Evolutionary conservation across 495 filamentous ascomycete species (phyloP).

Genomic region (Xylaria palmicola): DNA sequence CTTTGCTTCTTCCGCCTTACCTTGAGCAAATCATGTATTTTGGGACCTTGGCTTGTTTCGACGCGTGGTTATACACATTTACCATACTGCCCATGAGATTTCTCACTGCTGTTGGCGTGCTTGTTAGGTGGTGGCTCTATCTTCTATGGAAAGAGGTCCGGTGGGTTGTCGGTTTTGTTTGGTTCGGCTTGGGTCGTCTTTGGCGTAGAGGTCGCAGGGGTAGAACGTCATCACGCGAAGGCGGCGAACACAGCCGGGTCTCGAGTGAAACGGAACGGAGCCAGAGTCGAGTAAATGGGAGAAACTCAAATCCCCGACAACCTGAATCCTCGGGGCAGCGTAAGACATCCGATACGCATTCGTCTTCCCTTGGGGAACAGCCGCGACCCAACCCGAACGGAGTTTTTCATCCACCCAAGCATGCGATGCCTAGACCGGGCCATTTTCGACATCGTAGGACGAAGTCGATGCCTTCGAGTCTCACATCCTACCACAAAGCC

Average conservation of each 20-base stretch:
- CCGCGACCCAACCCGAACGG: conserved; percentile 26
- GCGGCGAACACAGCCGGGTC: conserved; percentile 25
- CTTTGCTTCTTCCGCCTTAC: conserved; percentile 74
- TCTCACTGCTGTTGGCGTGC: conserved; percentile 72
- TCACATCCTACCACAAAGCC: conserved; percentile 88
- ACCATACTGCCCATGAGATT: conserved; percentile 93
- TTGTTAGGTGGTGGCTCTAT: conserved; percentile 69
- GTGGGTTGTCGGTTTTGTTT: conserved; percentile 70
- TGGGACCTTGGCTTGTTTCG: conserved; percentile 84
- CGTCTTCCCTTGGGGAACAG: conserved; percentile 18
- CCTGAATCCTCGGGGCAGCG: conserved; percentile 25
- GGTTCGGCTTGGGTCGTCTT: conserved; percentile 70
- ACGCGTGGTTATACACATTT: conserved; percentile 96
- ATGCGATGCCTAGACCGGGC: conserved; percentile 28
- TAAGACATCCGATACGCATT: conserved; percentile 19
- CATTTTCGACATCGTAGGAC: conserved; percentile 66
- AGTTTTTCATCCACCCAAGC: conserved; percentile 32
- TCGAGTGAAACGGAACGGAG: conserved; percentile 37
- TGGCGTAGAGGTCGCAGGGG: conserved; percentile 62
- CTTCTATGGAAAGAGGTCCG: conserved; percentile 63
- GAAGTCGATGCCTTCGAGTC: conserved; percentile 78
- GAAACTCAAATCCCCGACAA: conserved; percentile 12
- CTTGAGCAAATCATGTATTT: conserved; percentile 88
- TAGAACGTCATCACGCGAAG: conserved; percentile 32
- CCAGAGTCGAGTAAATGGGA: conserved; percentile 27